Base-by-base conservation (phyloP, 2,329 filamentous ascomycete genomes). In the Colletotrichum sp. region DNA sequence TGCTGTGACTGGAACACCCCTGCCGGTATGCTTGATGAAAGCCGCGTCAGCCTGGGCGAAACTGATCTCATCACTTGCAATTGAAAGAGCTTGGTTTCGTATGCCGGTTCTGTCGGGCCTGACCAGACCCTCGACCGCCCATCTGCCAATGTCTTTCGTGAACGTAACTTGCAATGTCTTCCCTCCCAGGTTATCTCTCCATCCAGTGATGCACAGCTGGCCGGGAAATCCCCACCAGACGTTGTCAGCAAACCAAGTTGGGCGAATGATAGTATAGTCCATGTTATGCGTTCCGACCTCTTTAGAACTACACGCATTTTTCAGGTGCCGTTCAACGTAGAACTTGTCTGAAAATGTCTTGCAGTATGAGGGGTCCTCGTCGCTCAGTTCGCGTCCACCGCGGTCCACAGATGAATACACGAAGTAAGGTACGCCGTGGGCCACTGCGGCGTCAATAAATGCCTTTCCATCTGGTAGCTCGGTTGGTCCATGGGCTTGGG, bases 361-460 rank as follows among this genome's bases (percentile, higher is more conserved):
- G 43, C 43, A 52, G 43, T 52, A 22, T 1, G 79, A 80, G 13
- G 79, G 78, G 28, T 80, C 79, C 2, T 56, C 61, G 18, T 80
- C 79, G 28, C 85, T 83, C 92, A 94, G 82, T 92, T 83, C 83
- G 52, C 90, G 87, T 34, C 91, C 91, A 32, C 91, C 91, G n/a
- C 92, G 90, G 74, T 94, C 92, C 15, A 93, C 90, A 52, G 89
- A 91, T 2, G 88, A 89, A 81, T 93, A 93, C 58, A 94, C 88
- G 77, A 93, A 91, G 78, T 90, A 88, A 39, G 87, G 84, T 34
- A 92, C 87, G 6, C 85, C 85, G 48, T 89, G 81, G 16, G 85
- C 84, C 32, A 90, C 78, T 1, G 89, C 86, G 12, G 87, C 87
- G 66, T 91, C 87, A 52, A 92, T 85, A 6, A 93, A 80, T 1